Percentiles rank a stretch among this genome's conserved stretches.
Conservation (phyloP, 805 yeast species). For the Cyberlindnera saturnus region DNA sequence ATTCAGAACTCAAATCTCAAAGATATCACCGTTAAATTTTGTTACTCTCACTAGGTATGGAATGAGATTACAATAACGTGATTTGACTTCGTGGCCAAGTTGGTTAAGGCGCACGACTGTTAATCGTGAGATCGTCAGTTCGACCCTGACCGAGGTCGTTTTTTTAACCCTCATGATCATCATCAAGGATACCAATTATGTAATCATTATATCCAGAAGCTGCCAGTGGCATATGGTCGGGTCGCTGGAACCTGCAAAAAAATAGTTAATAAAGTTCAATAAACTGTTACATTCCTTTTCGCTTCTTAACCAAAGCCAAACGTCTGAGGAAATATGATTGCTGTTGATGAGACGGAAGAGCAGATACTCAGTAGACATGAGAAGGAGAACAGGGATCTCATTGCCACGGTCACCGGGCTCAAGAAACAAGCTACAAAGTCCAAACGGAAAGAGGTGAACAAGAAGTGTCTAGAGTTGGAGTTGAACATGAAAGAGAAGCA, state of each 20-base stretch:
- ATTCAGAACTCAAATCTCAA: too few relatives aligned
- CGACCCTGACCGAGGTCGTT: slow-evolving; percentile 5
- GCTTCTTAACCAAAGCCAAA: too few relatives aligned
- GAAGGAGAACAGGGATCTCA: slow-evolving; percentile 61
- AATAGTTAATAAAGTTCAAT: too few relatives aligned
- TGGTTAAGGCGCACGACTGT: slow-evolving; percentile 5
- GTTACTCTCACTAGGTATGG: too few relatives aligned
- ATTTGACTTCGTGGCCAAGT: slow-evolving; percentile 5
- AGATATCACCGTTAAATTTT: too few relatives aligned
- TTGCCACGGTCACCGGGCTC: slow-evolving; percentile 63
- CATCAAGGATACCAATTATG: too few relatives aligned
- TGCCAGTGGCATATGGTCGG: neutral
- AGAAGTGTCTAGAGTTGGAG: slow-evolving; percentile 57
- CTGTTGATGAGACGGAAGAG: slow-evolving; percentile 37
- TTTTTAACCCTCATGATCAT: neutral
- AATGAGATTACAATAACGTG: neutral
- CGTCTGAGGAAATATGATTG: neutral
- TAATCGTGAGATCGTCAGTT: slow-evolving; percentile 4
- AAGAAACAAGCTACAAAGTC: slow-evolving; percentile 82
- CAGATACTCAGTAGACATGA: slow-evolving; percentile 55
- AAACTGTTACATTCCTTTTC: too few relatives aligned
- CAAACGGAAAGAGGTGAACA: slow-evolving; percentile 59
- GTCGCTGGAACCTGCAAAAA: neutral
- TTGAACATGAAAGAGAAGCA: slow-evolving; percentile 49
- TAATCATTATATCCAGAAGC: too few relatives aligned